These are phyloP conservation scores for Phoenix roebelenii DNA, from an alignment of 176 grass and related monocot genomes.

Conservation along the genomic window DNA sequence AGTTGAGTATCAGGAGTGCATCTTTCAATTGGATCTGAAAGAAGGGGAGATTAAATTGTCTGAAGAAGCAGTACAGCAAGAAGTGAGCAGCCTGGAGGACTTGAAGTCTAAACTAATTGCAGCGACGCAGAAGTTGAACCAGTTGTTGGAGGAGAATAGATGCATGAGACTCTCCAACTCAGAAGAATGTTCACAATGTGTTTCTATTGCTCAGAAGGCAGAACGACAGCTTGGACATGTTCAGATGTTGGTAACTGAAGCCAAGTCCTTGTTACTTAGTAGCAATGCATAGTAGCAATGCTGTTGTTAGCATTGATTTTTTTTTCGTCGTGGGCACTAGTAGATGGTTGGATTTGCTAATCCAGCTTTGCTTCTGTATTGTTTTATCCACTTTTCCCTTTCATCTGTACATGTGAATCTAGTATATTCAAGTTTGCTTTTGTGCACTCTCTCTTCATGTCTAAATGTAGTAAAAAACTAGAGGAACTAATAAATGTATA, in stretches of 20 bases:
- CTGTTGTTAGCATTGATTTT: too few relatives aligned
- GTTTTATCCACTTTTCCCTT: too few relatives aligned
- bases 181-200: slow-evolving; percentile 13
- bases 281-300: too few relatives aligned
- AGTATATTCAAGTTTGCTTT: too few relatives aligned
- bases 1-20: slow-evolving; percentile 49
- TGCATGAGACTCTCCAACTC: slow-evolving; percentile 15
- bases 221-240: slow-evolving; percentile 31
- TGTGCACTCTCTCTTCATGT: too few relatives aligned
- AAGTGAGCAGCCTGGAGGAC: slow-evolving; percentile 34
- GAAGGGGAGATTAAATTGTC: slow-evolving; percentile 53
- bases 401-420: too few relatives aligned
- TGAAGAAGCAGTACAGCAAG: slow-evolving; percentile 37
- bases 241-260: slow-evolving; percentile 35
- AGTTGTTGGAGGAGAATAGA: slow-evolving; percentile 35
- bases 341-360: too few relatives aligned
- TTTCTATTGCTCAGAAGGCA: slow-evolving; percentile 44
- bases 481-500: too few relatives aligned
- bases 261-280: too few relatives aligned
- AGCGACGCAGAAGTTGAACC: slow-evolving; percentile 27
- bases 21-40: slow-evolving; percentile 47
- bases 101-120: slow-evolving; percentile 38
- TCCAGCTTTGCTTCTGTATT: too few relatives aligned
- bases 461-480: too few relatives aligned
- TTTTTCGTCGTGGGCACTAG: too few relatives aligned